Evolutionary conservation across 1,284 basidiomycete genomes (phyloP).

Genomic region (Stereum hirsutum): DNA sequence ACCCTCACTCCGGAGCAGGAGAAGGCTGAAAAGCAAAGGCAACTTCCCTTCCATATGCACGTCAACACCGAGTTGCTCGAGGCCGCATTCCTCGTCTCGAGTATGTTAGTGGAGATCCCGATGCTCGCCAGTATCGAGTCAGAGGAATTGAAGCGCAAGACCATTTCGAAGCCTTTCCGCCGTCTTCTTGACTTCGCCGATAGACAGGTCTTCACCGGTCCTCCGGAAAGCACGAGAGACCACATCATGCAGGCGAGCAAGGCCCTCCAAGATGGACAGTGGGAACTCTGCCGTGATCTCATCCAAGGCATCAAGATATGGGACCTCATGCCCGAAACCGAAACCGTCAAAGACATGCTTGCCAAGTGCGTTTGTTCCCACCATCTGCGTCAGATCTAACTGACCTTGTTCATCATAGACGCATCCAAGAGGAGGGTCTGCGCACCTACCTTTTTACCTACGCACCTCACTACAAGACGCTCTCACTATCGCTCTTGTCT

Average conservation of each 20-base stretch:
- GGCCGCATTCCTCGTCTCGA: conserved; percentile 94
- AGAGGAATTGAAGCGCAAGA: conserved; percentile 87
- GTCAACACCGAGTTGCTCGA: conserved; percentile 98
- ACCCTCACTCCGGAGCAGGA: conserved; percentile 91
- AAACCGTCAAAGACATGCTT: conserved; percentile 90
- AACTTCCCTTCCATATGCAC: conserved; percentile 99
- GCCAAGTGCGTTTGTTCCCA: conserved; percentile 54
- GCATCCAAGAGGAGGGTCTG: conserved; percentile 97
- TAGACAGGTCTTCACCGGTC: conserved; percentile 95
- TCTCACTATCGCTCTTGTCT: conserved; percentile 83
- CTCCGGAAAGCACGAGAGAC: conserved; percentile 96
- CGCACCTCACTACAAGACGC: conserved; percentile 87
- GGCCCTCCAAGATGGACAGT: conserved; percentile 93
- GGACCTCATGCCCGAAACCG: conserved; percentile 88
- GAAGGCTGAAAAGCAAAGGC: conserved; percentile 90
- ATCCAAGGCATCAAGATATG: conserved; percentile 97
- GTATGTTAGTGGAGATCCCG: conserved; percentile 98
- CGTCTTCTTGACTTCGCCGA: conserved; percentile 95
- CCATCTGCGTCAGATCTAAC: conserved; percentile 4
- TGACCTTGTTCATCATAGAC: conserved; percentile 34
- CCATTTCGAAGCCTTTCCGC: conserved; percentile 93
- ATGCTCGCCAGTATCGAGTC: conserved; percentile 90
- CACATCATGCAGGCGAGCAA: conserved; percentile 99
- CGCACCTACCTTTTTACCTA: conserved; percentile 99
- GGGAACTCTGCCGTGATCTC: conserved; percentile 91